Conservation (phyloP, 768 basidiomycete species). For the Lentinula detonsa region DNA sequence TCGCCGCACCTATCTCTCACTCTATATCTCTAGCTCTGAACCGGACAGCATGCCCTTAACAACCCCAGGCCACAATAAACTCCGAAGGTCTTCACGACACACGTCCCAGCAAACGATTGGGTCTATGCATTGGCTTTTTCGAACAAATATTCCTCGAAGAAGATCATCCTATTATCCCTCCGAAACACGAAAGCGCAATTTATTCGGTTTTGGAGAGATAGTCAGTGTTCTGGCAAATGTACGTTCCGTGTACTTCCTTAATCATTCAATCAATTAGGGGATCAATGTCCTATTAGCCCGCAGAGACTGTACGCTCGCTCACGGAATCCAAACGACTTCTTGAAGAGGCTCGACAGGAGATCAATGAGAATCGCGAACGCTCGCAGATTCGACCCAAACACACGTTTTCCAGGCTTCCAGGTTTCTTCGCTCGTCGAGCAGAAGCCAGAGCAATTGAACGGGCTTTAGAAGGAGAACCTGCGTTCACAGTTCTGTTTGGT, state of each 20-base stretch:
- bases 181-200: constrained; percentile 60
- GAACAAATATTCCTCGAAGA: constrained; percentile 65
- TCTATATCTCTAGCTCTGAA: background rate
- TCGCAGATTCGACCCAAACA: constrained; percentile 66
- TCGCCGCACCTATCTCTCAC: constrained; percentile 8
- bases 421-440: constrained; percentile 63
- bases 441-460: constrained; percentile 65
- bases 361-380: constrained; percentile 61
- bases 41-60: constrained; percentile 10
- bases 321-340: constrained; percentile 71
- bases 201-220: constrained; percentile 80
- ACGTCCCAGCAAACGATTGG: constrained; percentile 14
- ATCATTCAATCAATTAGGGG: background rate
- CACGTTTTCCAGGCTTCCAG: constrained; percentile 71
- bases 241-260: constrained; percentile 16
- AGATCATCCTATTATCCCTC: constrained; percentile 53
- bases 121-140: constrained; percentile 69
- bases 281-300: constrained; percentile 42
- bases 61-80: constrained; percentile 19
- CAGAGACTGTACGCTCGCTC: constrained; percentile 71
- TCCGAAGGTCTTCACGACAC: constrained; percentile 17
- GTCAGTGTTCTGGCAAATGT: constrained; percentile 72
- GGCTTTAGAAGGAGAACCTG: constrained; percentile 59
- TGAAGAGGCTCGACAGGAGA: constrained; percentile 73
- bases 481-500: constrained; percentile 77